Base-by-base conservation (phyloP, 208 protist genomes). In the Acanthamoeba royreba region DNA sequence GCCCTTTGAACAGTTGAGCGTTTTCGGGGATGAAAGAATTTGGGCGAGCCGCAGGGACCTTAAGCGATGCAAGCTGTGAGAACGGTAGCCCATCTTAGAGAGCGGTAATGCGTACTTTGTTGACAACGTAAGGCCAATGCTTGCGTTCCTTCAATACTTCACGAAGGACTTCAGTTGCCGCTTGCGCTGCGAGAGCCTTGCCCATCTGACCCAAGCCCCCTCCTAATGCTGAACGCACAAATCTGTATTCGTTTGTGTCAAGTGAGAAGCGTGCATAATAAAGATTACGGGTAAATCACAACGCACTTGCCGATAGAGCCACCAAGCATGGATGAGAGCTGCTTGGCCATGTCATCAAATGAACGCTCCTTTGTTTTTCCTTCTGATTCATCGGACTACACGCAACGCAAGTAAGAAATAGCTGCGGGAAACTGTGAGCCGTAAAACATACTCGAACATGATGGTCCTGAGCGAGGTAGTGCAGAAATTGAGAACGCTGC, bases 391-490 rank as follows among this genome's bases (percentile, higher is more conserved):
- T 86, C 77, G 42, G 77, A 33, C 77, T 83, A 38, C 4, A 22
- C n/a, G 22, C 19, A 25, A 11, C 33, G 31, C 40, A 83, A 83
- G 43, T 77, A 77, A 22, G 28, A 22, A 8, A 9, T 22, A n/a
- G 11, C 35, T 28, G 11, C 66, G 19, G 33, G 43, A 83, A 38
- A 22, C n/a, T 8, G 72, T 43, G 11, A 9, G 28, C 22, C 66
- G 28, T 43, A n/a, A 22, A 5, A 83, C 72, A 22, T 83, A 49
- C 72, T 4, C n/a, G 22, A 4, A 86, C 77, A 28, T 86, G 42
- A 49, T 86, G 77, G 40, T 86, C 77, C 77, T 86, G 77, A 13
- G 77, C 77, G n/a, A 86, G 77, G 77, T 86, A 86, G 46, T 86
- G 46, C 77, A 86, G 40, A 43, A 86, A 86, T 13, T 52, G 42